Conservation (phyloP, 495 filamentous ascomycete species). For the Astrothelium subdiscretum region DNA sequence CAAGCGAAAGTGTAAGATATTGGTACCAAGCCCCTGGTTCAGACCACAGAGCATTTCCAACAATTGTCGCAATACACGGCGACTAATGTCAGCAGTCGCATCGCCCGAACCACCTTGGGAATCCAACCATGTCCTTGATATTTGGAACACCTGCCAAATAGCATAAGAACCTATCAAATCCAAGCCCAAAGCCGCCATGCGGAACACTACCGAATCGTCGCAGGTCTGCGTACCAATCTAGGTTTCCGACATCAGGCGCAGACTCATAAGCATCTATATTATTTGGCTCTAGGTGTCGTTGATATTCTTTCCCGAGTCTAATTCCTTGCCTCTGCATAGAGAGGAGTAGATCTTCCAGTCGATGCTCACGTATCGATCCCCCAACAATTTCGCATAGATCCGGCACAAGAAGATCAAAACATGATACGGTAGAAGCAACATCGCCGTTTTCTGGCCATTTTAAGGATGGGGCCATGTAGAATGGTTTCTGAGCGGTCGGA, state of each 20-base stretch:
- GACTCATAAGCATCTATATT: not conserved
- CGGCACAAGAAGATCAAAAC: slow-evolving; percentile 90
- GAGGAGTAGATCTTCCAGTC: slow-evolving; percentile 53
- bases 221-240: slow-evolving; percentile 93
- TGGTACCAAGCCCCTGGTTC: too few species aligned
- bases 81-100: slow-evolving; percentile 62
- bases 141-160: slow-evolving; percentile 78
- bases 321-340: slow-evolving; percentile 57
- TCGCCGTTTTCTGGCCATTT: slow-evolving; percentile 2
- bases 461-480: slow-evolving; percentile 76
- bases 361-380: slow-evolving; percentile 88
- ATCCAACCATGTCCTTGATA: slow-evolving; percentile 76
- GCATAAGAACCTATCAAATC: slow-evolving; percentile 79
- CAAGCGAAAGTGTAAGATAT: too few species aligned
- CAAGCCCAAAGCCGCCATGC: slow-evolving; percentile 92
- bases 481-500: slow-evolving; percentile 74
- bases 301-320: not conserved
- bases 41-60: too few species aligned
- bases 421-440: slow-evolving; percentile 59
- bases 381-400: slow-evolving; percentile 83
- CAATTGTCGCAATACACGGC: not conserved
- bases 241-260: slow-evolving; percentile 21
- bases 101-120: slow-evolving; percentile 81
- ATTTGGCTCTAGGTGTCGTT: not conserved
- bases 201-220: slow-evolving; percentile 86